Evolutionary conservation across 2,329 filamentous ascomycete genomes (phyloP).

Genomic region (Paecilomyces variotii): DNA sequence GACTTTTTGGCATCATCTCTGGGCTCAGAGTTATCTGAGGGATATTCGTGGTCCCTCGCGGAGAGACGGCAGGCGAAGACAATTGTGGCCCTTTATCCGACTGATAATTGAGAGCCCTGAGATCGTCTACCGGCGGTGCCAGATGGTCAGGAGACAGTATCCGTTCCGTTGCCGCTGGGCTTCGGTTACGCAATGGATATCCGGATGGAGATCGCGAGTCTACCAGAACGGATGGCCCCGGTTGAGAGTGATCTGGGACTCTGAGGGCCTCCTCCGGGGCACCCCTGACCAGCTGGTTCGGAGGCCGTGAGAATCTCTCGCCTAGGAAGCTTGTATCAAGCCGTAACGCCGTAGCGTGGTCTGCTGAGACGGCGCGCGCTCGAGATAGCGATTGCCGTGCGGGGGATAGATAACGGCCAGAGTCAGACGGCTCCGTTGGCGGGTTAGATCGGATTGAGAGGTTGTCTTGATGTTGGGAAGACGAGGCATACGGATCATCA

Average conservation of each 20-base stretch:
- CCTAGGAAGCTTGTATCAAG: slow-evolving; percentile 34
- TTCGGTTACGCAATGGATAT: slow-evolving; percentile 23
- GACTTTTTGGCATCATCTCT: slow-evolving; percentile 18
- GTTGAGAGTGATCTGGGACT: slow-evolving; percentile 7
- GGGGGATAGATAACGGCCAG: slow-evolving; percentile 17
- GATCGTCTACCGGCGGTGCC: slow-evolving; percentile 33
- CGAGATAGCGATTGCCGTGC: slow-evolving; percentile 19
- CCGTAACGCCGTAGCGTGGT: slow-evolving; percentile 44
- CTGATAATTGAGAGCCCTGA: slow-evolving; percentile 31
- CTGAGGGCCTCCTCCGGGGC: slow-evolving; percentile 21
- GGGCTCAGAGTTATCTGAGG: slow-evolving; percentile 5
- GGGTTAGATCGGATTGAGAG: slow-evolving; percentile 43
- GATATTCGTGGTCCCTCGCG: slow-evolving; percentile 14
- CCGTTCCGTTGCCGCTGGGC: slow-evolving; percentile 18
- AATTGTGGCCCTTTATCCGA: slow-evolving; percentile 10
- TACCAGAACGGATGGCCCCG: slow-evolving; percentile 14
- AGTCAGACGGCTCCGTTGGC: slow-evolving; percentile 17
- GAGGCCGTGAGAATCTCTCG: slow-evolving; percentile 12
- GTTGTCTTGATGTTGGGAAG: slow-evolving; percentile 39
- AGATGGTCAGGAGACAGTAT: slow-evolving; percentile 33
- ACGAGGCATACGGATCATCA: slow-evolving; percentile 48
- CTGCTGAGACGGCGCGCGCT: slow-evolving; percentile 52
- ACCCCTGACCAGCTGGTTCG: slow-evolving; percentile 33
- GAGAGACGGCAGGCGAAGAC: slow-evolving; percentile 23
- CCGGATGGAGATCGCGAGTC: slow-evolving; percentile 27